A percentile compares a stretch with the other conserved stretches of the same genome.
Evolutionary conservation across 352 stramenopile genomes (phyloP).

Genomic region (Phytophthora sansomeana): DNA sequence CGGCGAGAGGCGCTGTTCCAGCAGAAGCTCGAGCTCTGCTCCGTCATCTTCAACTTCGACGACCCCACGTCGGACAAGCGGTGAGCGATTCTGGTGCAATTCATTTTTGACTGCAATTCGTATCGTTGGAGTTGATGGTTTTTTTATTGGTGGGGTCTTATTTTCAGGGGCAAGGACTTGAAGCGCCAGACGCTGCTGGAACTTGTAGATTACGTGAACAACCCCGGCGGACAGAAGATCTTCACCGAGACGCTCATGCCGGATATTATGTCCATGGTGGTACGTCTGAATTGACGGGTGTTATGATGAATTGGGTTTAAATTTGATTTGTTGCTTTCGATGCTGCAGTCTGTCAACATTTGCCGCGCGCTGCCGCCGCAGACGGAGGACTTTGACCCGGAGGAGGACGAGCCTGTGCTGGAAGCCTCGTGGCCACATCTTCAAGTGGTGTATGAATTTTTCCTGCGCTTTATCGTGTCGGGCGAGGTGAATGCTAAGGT

Average conservation of each 20-base stretch:
- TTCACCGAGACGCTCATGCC: constrained; percentile 98
- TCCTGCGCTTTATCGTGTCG: constrained; percentile 98
- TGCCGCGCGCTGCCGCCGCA: constrained; percentile 94
- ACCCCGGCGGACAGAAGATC: constrained; percentile 95
- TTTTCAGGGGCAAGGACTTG: constrained; percentile 91
- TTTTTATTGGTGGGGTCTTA: not conserved
- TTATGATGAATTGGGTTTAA: no score
- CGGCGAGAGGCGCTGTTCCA: constrained; percentile 94
- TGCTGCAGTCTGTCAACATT: constrained; percentile 90
- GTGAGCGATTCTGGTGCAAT: constrained; percentile 48
- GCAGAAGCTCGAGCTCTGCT: constrained; percentile 96
- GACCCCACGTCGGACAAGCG: constrained; percentile 95
- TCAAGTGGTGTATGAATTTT: constrained; percentile 99
- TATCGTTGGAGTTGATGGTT: no score
- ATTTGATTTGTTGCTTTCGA: no score
- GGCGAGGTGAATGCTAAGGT: constrained; percentile 97
- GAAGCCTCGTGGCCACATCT: constrained; percentile 98
- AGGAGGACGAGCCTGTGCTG: constrained; percentile 98
- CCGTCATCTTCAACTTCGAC: constrained; percentile 97
- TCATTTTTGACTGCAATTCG: no score
- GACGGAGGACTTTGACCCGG: constrained; percentile 98
- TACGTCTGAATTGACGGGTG: no score
- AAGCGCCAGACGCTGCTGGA: constrained; percentile 99
- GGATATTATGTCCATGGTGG: constrained; percentile 94
- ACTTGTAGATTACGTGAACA: constrained; percentile 99